Evolutionary conservation across 257 asterid genomes (phyloP), one percentile per base, ranked within the genome.

Genomic region (Misopates orontium): DNA sequence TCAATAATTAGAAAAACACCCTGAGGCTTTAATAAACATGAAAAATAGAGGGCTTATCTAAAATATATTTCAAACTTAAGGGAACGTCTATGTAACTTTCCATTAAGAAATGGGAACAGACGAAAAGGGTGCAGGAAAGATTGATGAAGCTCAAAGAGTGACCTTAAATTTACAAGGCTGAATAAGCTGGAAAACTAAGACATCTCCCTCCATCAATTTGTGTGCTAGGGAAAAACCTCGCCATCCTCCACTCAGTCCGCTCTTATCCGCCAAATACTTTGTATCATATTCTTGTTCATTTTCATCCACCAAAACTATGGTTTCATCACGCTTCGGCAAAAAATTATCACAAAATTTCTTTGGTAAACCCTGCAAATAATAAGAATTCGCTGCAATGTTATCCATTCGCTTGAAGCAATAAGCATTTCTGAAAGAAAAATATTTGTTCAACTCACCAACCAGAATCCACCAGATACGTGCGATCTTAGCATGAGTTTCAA

Each of bases 201-300:
- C 87, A 64, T 89, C 96, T 56, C 89, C 92, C 70, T 78, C 88
- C 1, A 78, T 73, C 80, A 89, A 83, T 22, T 65, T 75, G 77
- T 89, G 96, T 13, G 80, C 80, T 14, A 78, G 56, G 63, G 92
- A 78, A 68, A 89, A 89, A 25, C 82, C 85, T 75, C 88, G 81
- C 95, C 96, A 89, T 42, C 96, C 96, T 36, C 76, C 83, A 54
- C 87, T 77, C 9, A 89, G 67, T 74, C 92, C 82, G 45, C 70
- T 77, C 60, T 79, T 84, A 15, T 62, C 66, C 24, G 50, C 60
- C 25, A 84, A 79, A 82, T 80, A 86, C 47, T 73, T 79, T 3
- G 81, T 77, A 6, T 16, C 18, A 73, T 69, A 76, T 76, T 79
- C 87, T 41, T 73, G 41, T 23, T 71, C 82, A 18, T 72, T 59